Base-by-base conservation (phyloP, 805 yeast genomes). In the Kodamaea laetipori region DNA sequence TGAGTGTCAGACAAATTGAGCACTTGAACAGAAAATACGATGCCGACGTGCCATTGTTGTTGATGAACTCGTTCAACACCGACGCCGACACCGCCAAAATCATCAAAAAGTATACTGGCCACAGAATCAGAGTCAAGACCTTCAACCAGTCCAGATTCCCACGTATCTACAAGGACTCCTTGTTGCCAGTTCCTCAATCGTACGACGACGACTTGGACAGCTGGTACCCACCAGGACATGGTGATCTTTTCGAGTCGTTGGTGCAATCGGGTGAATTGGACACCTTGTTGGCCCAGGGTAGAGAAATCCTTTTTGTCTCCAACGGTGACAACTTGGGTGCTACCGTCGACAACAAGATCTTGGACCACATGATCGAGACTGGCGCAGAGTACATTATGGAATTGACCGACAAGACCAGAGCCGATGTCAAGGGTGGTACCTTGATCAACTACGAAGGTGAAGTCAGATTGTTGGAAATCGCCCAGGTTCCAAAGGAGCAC, bases 211-310 rank as follows among this genome's bases (percentile, higher is more conserved):
- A 76, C 33, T 76, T 86, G 55, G 92, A 88, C 58, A 76, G 86
- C 45, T 94, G 99, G 99, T 94, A 94, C 65, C 99, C 99, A 39
- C 99, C 99, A n/a, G 99, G 99, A 42, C 99, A 94, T 68, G 99
- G 99, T 71, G 99, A 94, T 71, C 73, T 94, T 66, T 94, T 90
- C 55, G 99, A 94, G 73, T 75, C 94, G 16, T 75, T 94, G 61
- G 82, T 86, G 47, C 81, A 87, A 45, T 84, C 96, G 9, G 99
- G 99, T 48, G 94, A 92, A 62, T 77, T 94, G 53, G 98, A 94
- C 63, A 81, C 85, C 49, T 78, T 94, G 52, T 75, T 94, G 51
- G 88, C 84, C 41, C 92, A 88, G 63, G 99, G 99, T 55, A 89
- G 94, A 74, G 99, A 94, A 73, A 76, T 88, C 49, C 74, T 94